These are phyloP conservation scores for Trichophyton benhamiae DNA, from an alignment of 2,329 filamentous ascomycete species.

Conservation along the genomic window DNA sequence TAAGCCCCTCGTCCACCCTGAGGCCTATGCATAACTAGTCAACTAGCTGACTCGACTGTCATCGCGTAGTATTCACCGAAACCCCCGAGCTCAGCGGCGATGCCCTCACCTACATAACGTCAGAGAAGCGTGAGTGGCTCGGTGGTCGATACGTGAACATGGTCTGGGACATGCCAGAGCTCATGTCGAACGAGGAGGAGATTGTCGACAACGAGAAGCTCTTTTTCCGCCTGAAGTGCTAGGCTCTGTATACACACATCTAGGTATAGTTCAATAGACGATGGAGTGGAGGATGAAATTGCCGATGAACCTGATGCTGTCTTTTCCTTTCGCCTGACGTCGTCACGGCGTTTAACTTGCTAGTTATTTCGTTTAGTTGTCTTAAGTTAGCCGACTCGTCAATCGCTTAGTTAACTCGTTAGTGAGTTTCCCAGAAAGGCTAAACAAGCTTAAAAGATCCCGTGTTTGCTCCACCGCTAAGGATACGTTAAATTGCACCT, in stretches of 20 bases:
- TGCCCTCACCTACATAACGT: slow-evolving; percentile 26
- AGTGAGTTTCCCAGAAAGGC: no score
- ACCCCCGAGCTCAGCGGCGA: slow-evolving; percentile 32
- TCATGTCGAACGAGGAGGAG: slow-evolving; percentile 14
- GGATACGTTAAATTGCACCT: no score
- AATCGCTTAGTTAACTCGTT: no score
- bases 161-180: slow-evolving; percentile 18
- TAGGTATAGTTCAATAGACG: neutral
- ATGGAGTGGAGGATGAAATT: no score
- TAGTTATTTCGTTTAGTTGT: no score
- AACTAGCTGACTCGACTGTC: neutral
- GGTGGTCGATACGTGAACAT: slow-evolving; percentile 16
- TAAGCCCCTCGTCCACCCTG: neutral
- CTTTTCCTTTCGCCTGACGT: no score
- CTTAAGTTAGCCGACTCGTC: no score
- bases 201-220: slow-evolving; percentile 20
- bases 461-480: no score
- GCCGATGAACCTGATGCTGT: no score
- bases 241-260: neutral
- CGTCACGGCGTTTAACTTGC: no score
- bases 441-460: no score
- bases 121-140: slow-evolving; percentile 19
- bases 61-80: slow-evolving; percentile 20
- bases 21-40: neutral
- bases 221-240: slow-evolving; percentile 22